Conservation (phyloP, 371 early-diverging fungal genomes). For the Actinomortierella wolfii region DNA sequence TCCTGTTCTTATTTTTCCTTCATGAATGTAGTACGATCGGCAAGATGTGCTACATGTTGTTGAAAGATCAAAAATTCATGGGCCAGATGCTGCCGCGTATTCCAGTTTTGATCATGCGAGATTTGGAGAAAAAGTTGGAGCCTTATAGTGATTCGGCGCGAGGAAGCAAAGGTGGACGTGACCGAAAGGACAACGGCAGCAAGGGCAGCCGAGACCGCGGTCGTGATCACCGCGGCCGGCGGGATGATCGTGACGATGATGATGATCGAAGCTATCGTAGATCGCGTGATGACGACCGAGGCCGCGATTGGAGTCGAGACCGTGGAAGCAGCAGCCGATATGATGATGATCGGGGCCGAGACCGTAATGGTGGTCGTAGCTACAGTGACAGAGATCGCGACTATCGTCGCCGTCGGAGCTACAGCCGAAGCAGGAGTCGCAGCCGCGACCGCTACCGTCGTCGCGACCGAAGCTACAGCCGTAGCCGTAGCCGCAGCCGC, state of each 20-base stretch:
- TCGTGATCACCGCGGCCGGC: slow-evolving; percentile 22
- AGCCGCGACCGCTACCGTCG: slow-evolving; percentile 25
- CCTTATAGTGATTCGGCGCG: slow-evolving; percentile 55
- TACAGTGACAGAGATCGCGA: slow-evolving; percentile 2
- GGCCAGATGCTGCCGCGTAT: slow-evolving; percentile 88
- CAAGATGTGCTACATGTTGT: slow-evolving; percentile 63
- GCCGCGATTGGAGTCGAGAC: slow-evolving; percentile 20
- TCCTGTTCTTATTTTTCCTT: slow-evolving; percentile 8
- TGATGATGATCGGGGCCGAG: slow-evolving; percentile 18
- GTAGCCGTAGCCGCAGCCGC: slow-evolving; percentile 36
- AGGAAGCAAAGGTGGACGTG: slow-evolving; percentile 21
- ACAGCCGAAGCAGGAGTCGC: slow-evolving; percentile 28
- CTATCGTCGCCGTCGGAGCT: slow-evolving; percentile 12
- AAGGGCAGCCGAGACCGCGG: slow-evolving; percentile 28
- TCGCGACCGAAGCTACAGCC: no score
- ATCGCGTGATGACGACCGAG: slow-evolving; percentile 30
- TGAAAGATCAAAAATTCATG: slow-evolving; percentile 72
- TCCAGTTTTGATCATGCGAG: slow-evolving; percentile 82
- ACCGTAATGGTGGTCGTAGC: slow-evolving; percentile 22
- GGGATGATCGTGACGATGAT: slow-evolving; percentile 46
- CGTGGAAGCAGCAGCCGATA: slow-evolving; percentile 15
- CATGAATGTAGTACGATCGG: slow-evolving; percentile 68
- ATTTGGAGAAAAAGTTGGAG: slow-evolving; percentile 67
- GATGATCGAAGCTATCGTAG: slow-evolving; percentile 40
- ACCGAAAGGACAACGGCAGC: slow-evolving; percentile 7